phyloP scores from a whole-genome alignment of 495 filamentous ascomycete species.

The Penicillium roqueforti region DNA sequence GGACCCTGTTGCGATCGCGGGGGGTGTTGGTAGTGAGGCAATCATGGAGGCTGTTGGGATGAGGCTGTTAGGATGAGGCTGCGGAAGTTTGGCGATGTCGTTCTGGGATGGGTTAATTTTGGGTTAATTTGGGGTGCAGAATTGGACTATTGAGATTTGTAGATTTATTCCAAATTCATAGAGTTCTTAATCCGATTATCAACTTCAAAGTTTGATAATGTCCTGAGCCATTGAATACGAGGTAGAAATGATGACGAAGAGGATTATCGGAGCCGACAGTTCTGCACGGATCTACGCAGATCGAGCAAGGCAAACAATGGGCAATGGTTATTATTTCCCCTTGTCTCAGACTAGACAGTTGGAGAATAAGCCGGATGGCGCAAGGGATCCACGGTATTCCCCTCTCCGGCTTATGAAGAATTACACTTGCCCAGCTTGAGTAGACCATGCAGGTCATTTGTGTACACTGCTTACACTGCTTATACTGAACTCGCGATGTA shows the following conservation, averaged over 20 bases:
- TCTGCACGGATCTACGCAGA: not conserved
- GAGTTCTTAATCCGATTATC: not conserved
- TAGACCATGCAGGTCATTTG: slow-evolving; percentile 2
- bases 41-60: slow-evolving; percentile 42
- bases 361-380: slow-evolving; percentile 4
- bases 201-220: not conserved
- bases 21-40: slow-evolving; percentile 35
- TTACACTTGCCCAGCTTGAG: not conserved
- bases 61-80: slow-evolving; percentile 47
- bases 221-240: not conserved
- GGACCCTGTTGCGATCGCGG: slow-evolving; percentile 52
- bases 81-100: slow-evolving; percentile 13
- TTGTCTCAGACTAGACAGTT: slow-evolving; percentile 13
- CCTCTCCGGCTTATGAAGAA: not conserved
- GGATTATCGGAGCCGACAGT: not conserved
- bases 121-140: too few species aligned
- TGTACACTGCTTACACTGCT: not conserved
- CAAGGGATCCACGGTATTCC: slow-evolving; percentile 15
- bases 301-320: slow-evolving; percentile 4
- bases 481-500: not conserved
- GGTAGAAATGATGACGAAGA: not conserved
- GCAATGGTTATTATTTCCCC: not conserved
- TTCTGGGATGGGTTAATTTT: not conserved
- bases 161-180: not conserved
- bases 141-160: not conserved